Evolutionary conservation across 2,329 filamentous ascomycete species (phyloP).

Genomic region (Cryoendolithus antarcticus): DNA sequence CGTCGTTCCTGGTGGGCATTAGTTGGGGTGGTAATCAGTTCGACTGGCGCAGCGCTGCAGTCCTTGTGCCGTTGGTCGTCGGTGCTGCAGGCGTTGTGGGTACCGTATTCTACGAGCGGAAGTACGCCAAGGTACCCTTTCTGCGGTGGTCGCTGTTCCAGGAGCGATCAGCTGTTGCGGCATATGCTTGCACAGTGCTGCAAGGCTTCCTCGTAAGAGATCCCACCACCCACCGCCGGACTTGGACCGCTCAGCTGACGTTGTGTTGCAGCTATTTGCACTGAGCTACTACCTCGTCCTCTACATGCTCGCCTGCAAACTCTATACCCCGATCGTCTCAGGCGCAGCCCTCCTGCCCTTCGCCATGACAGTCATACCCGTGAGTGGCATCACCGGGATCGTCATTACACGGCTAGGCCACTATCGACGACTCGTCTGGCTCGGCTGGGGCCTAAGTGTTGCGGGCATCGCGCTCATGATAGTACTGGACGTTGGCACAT

Average conservation of each 20-base stretch:
- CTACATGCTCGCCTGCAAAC: slow-evolving; percentile 31
- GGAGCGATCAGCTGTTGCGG: slow-evolving; percentile 16
- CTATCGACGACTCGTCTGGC: slow-evolving; percentile 17
- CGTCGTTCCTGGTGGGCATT: slow-evolving; percentile 19
- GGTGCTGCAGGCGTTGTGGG: slow-evolving; percentile 21
- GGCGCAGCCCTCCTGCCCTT: slow-evolving; percentile 30
- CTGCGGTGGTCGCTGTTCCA: slow-evolving; percentile 21
- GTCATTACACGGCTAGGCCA: slow-evolving; percentile 21
- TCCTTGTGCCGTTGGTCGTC: slow-evolving; percentile 23
- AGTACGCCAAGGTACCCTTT: slow-evolving; percentile 14
- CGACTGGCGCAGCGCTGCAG: slow-evolving; percentile 24
- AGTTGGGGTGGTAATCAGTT: slow-evolving; percentile 26
- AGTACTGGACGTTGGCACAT: slow-evolving; percentile 27
- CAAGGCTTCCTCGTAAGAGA: slow-evolving; percentile 17
- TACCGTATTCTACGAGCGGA: slow-evolving; percentile 12
- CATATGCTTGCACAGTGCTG: slow-evolving; percentile 20
- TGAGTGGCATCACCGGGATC: slow-evolving; percentile 15
- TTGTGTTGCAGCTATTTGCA: slow-evolving; percentile 9
- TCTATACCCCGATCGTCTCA: slow-evolving; percentile 25
- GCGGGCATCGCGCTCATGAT: slow-evolving; percentile 33
- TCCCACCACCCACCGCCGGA: background rate
- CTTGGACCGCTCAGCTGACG: background rate
- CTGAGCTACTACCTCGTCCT: slow-evolving; percentile 32
- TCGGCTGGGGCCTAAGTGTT: slow-evolving; percentile 22
- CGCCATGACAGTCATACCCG: slow-evolving; percentile 14